These are phyloP conservation scores for Leucogyrophana mollusca DNA, from an alignment of 768 basidiomycete species.

Conservation along the genomic window DNA sequence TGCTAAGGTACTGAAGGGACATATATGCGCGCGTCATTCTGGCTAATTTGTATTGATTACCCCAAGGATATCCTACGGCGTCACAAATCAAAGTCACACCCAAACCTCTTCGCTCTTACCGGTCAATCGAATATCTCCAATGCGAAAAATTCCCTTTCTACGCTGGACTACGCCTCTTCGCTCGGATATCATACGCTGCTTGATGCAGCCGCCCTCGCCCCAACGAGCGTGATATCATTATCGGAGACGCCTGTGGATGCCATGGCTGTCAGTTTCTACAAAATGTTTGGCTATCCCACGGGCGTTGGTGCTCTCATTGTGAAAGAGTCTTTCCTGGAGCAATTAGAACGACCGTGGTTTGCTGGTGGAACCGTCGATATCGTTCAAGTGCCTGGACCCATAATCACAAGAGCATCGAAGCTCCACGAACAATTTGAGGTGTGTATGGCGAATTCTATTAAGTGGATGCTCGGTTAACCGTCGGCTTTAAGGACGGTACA, in stretches of 20 bases:
- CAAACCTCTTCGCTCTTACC: slow-evolving; percentile 72
- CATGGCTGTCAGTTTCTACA: slow-evolving; percentile 83
- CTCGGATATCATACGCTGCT: slow-evolving; percentile 75
- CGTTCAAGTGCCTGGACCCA: slow-evolving; percentile 76
- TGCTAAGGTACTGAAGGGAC: slow-evolving; percentile 52
- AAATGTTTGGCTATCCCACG: slow-evolving; percentile 88
- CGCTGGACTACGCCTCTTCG: slow-evolving; percentile 60
- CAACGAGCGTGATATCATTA: slow-evolving; percentile 68
- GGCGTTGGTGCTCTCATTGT: slow-evolving; percentile 80
- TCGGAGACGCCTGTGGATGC: slow-evolving; percentile 71
- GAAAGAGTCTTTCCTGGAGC: slow-evolving; percentile 62
- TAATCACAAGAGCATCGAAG: slow-evolving; percentile 59
- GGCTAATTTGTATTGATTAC: slow-evolving; percentile 1
- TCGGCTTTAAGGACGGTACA: slow-evolving; percentile 66
- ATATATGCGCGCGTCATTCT: slow-evolving; percentile 18
- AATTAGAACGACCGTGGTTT: slow-evolving; percentile 77
- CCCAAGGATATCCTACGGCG: slow-evolving; percentile 54
- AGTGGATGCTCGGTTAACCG: slow-evolving; percentile 1
- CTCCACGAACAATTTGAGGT: slow-evolving; percentile 81
- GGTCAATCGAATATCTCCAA: slow-evolving; percentile 85
- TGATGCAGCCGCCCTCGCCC: slow-evolving; percentile 79
- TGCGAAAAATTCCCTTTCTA: slow-evolving; percentile 64
- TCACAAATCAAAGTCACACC: slow-evolving; percentile 46
- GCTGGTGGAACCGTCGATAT: slow-evolving; percentile 81
- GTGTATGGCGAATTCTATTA: slow-evolving; percentile 9